Evolutionary conservation across 1,284 basidiomycete genomes (phyloP).

Genomic region (Cryptococcus sp.): DNA sequence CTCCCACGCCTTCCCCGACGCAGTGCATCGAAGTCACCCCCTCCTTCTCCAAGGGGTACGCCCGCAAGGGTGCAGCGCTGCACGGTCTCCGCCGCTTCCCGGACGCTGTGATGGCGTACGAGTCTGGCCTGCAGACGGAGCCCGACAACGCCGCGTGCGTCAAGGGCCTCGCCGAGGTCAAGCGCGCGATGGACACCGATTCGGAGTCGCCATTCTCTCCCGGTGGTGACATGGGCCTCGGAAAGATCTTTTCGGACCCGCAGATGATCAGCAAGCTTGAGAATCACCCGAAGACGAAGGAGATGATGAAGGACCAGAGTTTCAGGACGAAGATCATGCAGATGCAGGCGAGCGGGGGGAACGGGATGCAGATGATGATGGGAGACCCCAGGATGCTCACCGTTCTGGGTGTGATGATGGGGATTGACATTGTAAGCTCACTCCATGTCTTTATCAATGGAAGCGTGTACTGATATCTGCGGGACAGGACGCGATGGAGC

Average conservation of each 20-base stretch:
- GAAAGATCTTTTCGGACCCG: constrained; percentile 81
- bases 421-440: constrained; percentile 68
- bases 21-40: constrained; percentile 69
- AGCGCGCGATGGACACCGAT: constrained; percentile 58
- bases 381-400: constrained; percentile 85
- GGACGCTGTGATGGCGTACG: constrained; percentile 66
- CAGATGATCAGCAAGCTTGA: constrained; percentile 78
- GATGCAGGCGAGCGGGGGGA: constrained; percentile 47
- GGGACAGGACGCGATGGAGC: constrained; percentile 70
- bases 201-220: constrained; percentile 21
- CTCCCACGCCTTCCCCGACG: constrained; percentile 49
- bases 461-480: constrained; percentile 1
- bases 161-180: constrained; percentile 83
- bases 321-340: constrained; percentile 63
- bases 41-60: constrained; percentile 86
- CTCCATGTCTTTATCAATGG: background rate
- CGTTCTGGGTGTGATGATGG: constrained; percentile 89
- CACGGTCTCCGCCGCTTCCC: constrained; percentile 76
- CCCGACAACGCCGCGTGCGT: constrained; percentile 70
- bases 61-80: constrained; percentile 89
- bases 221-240: constrained; percentile 58
- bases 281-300: constrained; percentile 77
- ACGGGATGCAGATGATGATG: constrained; percentile 52
- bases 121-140: constrained; percentile 75
- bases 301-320: constrained; percentile 73